These are phyloP conservation scores for Cucurbita ficifolia DNA, from an alignment of 306 rosid species.

Conservation along the genomic window DNA sequence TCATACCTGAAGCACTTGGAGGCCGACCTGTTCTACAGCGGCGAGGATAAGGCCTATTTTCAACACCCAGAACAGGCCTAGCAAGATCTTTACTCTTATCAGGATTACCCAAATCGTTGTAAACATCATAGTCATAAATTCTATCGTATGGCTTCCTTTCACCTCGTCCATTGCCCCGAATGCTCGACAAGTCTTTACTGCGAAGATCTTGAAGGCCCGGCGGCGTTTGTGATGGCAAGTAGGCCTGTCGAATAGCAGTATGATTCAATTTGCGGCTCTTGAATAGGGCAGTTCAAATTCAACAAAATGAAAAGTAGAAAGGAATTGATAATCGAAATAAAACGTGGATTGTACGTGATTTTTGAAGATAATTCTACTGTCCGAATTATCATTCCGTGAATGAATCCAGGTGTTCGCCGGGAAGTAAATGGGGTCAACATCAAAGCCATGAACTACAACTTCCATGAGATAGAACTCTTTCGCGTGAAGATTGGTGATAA, in stretches of 20 bases:
- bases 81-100: constrained; percentile 54
- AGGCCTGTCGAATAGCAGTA: constrained; percentile 30
- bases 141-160: constrained; percentile 60
- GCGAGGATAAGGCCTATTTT: constrained; percentile 73
- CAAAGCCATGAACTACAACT: constrained; percentile 60
- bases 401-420: constrained; percentile 88
- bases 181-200: constrained; percentile 48
- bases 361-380: constrained; percentile 63
- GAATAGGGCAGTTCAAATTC: not conserved
- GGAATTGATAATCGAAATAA: not conserved
- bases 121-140: constrained; percentile 66
- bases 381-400: constrained; percentile 47
- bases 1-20: constrained; percentile 40
- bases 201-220: constrained; percentile 70
- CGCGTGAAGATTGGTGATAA: constrained; percentile 55
- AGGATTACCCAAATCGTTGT: constrained; percentile 87
- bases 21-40: constrained; percentile 85
- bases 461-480: constrained; percentile 69
- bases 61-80: constrained; percentile 52
- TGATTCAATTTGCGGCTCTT: not conserved
- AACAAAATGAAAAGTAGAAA: not conserved
- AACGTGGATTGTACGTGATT: constrained; percentile 35
- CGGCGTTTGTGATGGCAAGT: constrained; percentile 77
- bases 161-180: constrained; percentile 44
- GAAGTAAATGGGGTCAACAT: constrained; percentile 63